Evolutionary conservation across 768 basidiomycete species (phyloP).

Genomic region (Collybia sordida): DNA sequence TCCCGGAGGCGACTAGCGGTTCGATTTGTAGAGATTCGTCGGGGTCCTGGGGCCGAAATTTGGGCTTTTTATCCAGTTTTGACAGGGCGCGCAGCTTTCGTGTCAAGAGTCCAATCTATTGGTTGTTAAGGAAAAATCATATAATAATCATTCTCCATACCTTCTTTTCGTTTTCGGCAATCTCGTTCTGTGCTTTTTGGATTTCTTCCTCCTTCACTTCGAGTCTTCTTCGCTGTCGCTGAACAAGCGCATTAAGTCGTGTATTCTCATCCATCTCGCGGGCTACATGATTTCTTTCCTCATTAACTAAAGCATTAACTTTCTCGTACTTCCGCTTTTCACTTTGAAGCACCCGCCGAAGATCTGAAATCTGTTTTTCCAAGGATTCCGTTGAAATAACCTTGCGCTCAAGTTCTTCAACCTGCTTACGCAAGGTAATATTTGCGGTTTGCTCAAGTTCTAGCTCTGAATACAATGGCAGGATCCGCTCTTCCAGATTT

Average conservation of each 20-base stretch:
- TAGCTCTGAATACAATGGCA: constrained; percentile 1
- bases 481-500: constrained; percentile 4
- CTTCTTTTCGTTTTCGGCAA: not conserved
- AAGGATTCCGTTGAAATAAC: not conserved
- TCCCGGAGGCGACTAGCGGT: not conserved
- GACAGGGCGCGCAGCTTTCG: not conserved
- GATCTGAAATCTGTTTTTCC: not conserved
- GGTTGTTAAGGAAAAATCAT: not conserved
- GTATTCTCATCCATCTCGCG: not conserved
- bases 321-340: not conserved
- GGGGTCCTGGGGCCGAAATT: not conserved
- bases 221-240: not conserved
- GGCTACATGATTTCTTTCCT: not conserved
- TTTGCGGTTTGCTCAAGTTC: constrained; percentile 4
- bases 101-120: not conserved
- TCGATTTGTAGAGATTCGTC: constrained; percentile 1
- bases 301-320: not conserved
- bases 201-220: not conserved
- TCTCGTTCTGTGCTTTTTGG: not conserved
- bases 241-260: not conserved
- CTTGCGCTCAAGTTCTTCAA: not conserved
- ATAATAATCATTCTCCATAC: not conserved
- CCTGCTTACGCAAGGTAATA: not conserved
- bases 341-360: not conserved
- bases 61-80: not conserved